Base-by-base conservation (phyloP, 345 rosid genomes). In the Populus nigra region DNA sequence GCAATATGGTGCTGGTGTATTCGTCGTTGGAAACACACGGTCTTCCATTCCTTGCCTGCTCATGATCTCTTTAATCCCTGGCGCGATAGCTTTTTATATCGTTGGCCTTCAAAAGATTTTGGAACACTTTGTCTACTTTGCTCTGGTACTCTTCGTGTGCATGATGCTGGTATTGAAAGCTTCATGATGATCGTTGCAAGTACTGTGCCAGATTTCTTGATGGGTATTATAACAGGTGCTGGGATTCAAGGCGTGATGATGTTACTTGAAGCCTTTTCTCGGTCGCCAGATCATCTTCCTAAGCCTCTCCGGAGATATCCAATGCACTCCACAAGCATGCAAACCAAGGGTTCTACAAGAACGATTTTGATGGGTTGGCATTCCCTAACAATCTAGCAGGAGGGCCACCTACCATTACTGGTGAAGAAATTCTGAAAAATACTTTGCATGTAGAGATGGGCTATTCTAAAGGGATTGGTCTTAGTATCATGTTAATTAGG, bases 101-200 rank as follows among this genome's bases (percentile, higher is more conserved):
- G 79, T 73, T 0, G 90, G 89, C 25, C 91, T 90, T 35, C 90
- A 86, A 29, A 18, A 36, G 35, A 68, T 72, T 23, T 66, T 27
- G 33, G 53, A 50, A 27, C 85, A 77, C 70, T 88, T 87, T 74
- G 9, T 66, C 5, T 90, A 81, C 85, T 90, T 87, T 22, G 47
- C 76, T 0, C 3, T 65, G 0, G 8, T 39, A 15, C 47, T 88
- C 47, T 88, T 86, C 13, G 81, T 84, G 4, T 84, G 88, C 69
- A 78, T 90, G 87, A 74, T 87, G 82, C 39, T 88, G 43, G 89
- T 25, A 25, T 89, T 0, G 94, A 88, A 80, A 81, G 92, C 81
- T 71, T 90, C 9, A 87, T 90, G 94, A 87, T 89, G 87, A 84
- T 82, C 8, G 88, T 87, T 20, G 91, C 91, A 5, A 87, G 91